A percentile compares a stretch with the other conserved stretches of the same genome.
Evolutionary conservation across 495 filamentous ascomycete species (phyloP).

Genomic region (Collariella sp.): DNA sequence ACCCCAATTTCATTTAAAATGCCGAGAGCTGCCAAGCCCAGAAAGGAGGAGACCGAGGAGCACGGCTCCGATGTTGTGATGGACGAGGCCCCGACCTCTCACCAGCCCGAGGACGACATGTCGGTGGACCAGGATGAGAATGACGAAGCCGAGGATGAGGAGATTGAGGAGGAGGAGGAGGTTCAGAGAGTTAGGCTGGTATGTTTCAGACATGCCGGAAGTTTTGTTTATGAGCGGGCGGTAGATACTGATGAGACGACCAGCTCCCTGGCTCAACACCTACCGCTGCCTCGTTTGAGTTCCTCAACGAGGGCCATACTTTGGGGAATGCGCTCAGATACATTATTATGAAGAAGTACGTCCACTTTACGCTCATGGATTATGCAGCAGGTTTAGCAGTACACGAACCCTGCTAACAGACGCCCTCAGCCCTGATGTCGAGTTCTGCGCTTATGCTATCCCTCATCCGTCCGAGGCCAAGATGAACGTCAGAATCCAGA

Average conservation of each 20-base stretch:
- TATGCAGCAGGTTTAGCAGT: no score
- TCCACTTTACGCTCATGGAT: not conserved
- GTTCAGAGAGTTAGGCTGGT: constrained; percentile 30
- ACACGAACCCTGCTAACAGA: constrained; percentile 10
- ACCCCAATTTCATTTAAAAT: constrained; percentile 12
- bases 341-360: constrained; percentile 96
- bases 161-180: constrained; percentile 20
- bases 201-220: not conserved
- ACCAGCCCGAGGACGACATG: constrained; percentile 35
- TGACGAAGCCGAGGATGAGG: constrained; percentile 23
- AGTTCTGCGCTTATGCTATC: constrained; percentile 97
- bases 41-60: constrained; percentile 14
- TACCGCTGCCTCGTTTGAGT: constrained; percentile 69
- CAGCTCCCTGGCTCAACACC: constrained; percentile 64
- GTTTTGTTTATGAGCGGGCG: not conserved
- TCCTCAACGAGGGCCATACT: constrained; percentile 86
- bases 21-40: constrained; percentile 27
- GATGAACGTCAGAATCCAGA: constrained; percentile 97
- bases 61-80: constrained; percentile 42
- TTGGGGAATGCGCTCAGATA: constrained; percentile 89
- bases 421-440: constrained; percentile 67
- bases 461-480: constrained; percentile 92
- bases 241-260: not conserved
- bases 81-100: constrained; percentile 41
- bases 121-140: constrained; percentile 23